Evolutionary conservation across 169 alveolate species (phyloP).

Genomic region (Plasmodium falciparum): DNA sequence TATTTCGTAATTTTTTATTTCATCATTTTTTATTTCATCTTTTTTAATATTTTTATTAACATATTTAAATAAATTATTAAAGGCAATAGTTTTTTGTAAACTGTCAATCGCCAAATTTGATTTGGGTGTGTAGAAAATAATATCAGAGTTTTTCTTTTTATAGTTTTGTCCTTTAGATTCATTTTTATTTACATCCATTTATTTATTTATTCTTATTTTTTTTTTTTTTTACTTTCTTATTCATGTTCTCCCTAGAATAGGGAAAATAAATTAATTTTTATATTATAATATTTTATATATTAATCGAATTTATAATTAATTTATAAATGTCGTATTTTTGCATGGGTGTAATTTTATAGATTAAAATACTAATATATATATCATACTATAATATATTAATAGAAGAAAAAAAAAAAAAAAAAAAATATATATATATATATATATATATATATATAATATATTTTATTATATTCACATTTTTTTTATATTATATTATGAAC

Average conservation of each 20-base stretch:
- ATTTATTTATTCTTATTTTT: neutral
- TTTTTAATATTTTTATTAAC: slow-evolving; percentile 23
- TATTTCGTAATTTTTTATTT: neutral
- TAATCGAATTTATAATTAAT: neutral
- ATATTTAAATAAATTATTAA: slow-evolving; percentile 39
- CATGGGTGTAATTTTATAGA: neutral
- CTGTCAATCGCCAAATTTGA: slow-evolving; percentile 57
- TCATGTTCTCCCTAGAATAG: neutral
- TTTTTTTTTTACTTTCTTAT: neutral
- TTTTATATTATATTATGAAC: no score
- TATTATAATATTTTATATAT: no score
- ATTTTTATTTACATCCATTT: slow-evolving; percentile 19
- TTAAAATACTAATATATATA: no score
- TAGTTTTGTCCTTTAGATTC: slow-evolving; percentile 4
- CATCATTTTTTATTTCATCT: neutral
- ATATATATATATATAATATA: no score
- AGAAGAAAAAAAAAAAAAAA: no score
- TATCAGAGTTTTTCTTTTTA: slow-evolving; percentile 31
- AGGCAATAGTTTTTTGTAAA: slow-evolving; percentile 27
- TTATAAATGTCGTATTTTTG: neutral
- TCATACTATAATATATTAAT: no score
- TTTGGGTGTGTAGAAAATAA: slow-evolving; percentile 56
- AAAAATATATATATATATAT: no score
- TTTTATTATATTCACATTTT: no score
- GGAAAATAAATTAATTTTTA: no score